Conservation (phyloP, 495 filamentous ascomycete species). For the Pyrenula aspistea region DNA sequence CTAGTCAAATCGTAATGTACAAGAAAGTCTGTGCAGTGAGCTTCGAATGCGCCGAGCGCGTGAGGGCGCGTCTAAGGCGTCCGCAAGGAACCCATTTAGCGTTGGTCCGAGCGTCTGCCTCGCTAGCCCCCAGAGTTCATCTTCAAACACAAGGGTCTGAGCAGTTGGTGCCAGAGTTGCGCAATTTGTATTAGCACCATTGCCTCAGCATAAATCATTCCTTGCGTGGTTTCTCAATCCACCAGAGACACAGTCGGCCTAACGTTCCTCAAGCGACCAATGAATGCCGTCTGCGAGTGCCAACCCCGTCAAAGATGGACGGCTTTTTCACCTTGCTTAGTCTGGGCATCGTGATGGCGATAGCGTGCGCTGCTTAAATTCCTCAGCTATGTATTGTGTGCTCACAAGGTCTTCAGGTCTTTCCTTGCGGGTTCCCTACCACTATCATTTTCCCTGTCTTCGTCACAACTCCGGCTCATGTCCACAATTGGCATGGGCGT, state of each 20-base stretch:
- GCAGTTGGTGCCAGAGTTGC: not conserved
- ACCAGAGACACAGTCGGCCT: too few species aligned
- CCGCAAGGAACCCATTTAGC: not conserved
- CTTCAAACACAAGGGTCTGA: not conserved
- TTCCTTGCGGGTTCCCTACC: conserved; percentile 91
- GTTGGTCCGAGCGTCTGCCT: not conserved
- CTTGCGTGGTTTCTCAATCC: too few species aligned
- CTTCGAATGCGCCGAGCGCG: too few species aligned
- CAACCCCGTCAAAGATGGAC: conserved; percentile 39
- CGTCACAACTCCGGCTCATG: conserved; percentile 76
- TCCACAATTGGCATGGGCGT: conserved; percentile 90
- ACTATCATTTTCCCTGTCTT: conserved; percentile 79
- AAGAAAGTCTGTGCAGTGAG: too few species aligned
- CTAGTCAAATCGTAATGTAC: too few species aligned
- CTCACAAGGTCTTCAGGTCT: conserved; percentile 48
- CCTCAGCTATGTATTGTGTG: conserved; percentile 3
- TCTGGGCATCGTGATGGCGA: conserved; percentile 83
- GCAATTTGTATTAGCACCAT: not conserved
- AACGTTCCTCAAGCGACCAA: not conserved
- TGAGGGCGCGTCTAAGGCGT: too few species aligned
- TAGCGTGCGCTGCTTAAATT: conserved; percentile 54
- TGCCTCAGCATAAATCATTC: conserved; percentile 4
- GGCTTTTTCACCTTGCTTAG: conserved; percentile 79
- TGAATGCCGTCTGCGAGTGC: not conserved
- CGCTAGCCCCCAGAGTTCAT: not conserved